Conservation (phyloP, 2,329 filamentous ascomycete species). For the Xylariaceae sp. region DNA sequence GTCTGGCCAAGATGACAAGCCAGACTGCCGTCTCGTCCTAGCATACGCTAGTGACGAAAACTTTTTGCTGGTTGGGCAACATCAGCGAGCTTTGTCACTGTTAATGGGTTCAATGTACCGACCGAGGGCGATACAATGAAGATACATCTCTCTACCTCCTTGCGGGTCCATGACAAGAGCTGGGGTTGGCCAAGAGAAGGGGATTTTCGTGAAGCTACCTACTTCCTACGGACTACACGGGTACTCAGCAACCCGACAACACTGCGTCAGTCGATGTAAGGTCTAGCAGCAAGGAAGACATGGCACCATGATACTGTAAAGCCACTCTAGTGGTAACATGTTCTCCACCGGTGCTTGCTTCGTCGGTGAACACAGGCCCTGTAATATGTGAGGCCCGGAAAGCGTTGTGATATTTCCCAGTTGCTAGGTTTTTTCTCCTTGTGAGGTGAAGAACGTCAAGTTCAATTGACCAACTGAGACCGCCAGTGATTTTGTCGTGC, state of each 20-base stretch:
- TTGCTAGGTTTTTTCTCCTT: constrained; percentile 3
- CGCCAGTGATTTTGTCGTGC: background rate
- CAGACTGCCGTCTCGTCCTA: constrained; percentile 27
- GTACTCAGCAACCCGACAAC: constrained; percentile 7
- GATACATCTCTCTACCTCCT: constrained; percentile 11
- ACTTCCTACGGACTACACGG: no score
- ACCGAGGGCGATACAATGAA: constrained; percentile 5
- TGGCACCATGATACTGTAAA: background rate
- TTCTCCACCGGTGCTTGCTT: constrained; percentile 12
- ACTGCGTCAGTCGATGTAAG: background rate
- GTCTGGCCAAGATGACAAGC: background rate
- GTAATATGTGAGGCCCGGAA: background rate
- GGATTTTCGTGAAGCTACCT: background rate
- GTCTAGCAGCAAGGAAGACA: background rate
- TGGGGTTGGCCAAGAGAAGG: background rate
- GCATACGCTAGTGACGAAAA: constrained; percentile 35
- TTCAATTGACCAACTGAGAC: constrained; percentile 1
- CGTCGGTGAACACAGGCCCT: constrained; percentile 8
- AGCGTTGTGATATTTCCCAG: constrained; percentile 8
- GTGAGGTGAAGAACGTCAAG: constrained; percentile 1
- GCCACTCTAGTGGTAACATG: background rate
- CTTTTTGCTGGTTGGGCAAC: constrained; percentile 13
- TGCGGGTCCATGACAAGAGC: background rate
- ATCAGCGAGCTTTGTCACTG: constrained; percentile 7
- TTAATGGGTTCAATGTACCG: background rate